Evolutionary conservation across 768 basidiomycete genomes (phyloP).

Genomic region (Calocybe gangraenosa): DNA sequence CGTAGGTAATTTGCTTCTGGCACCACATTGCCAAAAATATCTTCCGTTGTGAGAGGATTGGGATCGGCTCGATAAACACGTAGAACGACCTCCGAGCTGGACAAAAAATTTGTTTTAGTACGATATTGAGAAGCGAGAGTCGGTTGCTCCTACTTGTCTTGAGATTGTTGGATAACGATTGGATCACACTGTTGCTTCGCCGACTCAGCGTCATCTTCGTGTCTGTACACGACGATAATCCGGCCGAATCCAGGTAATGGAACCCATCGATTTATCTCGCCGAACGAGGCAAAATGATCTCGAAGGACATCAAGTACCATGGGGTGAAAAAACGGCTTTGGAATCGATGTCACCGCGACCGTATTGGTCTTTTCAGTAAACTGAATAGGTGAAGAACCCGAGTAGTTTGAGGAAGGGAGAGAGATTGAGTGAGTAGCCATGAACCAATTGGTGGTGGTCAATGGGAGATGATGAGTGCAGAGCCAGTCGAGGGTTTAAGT

Average conservation of each 20-base stretch:
- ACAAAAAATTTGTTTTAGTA: constrained; percentile 5
- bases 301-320: constrained; percentile 60
- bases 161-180: constrained; percentile 50
- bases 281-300: constrained; percentile 72
- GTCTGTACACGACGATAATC: constrained; percentile 75
- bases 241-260: constrained; percentile 79
- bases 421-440: constrained; percentile 11
- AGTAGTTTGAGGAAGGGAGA: constrained; percentile 14
- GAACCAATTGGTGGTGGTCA: too few species aligned
- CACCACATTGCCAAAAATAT: constrained; percentile 23
- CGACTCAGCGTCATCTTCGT: constrained; percentile 56
- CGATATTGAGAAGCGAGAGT: constrained; percentile 1
- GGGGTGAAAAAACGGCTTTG: constrained; percentile 74
- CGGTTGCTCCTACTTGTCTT: constrained; percentile 41
- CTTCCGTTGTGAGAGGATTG: constrained; percentile 49
- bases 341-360: constrained; percentile 74
- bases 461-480: too few species aligned
- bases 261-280: constrained; percentile 87
- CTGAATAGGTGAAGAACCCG: constrained; percentile 17
- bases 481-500: too few species aligned
- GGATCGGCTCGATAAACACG: constrained; percentile 74
- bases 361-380: constrained; percentile 63
- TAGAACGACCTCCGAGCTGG: constrained; percentile 46
- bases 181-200: constrained; percentile 68
- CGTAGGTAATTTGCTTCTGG: constrained; percentile 54